Conservation (phyloP, 148 eudicot genomes). For the Camellia sinensis region DNA sequence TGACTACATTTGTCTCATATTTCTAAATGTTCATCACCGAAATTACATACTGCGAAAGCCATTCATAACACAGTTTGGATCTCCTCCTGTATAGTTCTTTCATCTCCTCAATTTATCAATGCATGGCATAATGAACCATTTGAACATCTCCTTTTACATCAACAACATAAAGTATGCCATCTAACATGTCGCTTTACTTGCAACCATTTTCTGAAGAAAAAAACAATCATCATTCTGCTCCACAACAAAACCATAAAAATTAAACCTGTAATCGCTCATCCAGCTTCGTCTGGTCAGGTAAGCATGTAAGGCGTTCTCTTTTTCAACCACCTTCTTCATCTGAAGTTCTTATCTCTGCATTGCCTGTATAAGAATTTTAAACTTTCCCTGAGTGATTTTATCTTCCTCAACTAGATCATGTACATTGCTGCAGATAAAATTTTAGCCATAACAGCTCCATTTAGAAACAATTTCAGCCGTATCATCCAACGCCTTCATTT, state of each 20-base stretch:
- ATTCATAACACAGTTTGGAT: neutral
- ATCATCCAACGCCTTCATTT: constrained; percentile 21
- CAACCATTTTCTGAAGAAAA: too few relatives aligned
- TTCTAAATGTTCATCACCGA: neutral
- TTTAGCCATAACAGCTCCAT: constrained; percentile 15
- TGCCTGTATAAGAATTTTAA: neutral
- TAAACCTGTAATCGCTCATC: too few relatives aligned
- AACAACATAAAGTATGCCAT: neutral
- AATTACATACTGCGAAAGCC: neutral
- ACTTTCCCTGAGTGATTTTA: neutral
- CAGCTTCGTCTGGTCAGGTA: too few relatives aligned
- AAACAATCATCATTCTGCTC: too few relatives aligned
- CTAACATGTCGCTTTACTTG: neutral
- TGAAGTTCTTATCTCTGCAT: neutral
- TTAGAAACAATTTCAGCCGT: constrained; percentile 1
- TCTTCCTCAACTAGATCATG: neutral
- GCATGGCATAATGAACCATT: neutral
- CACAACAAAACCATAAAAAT: too few relatives aligned
- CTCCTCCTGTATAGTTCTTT: neutral
- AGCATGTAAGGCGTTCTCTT: too few relatives aligned
- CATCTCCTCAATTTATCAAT: neutral
- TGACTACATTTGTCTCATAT: too few relatives aligned
- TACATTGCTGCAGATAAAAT: neutral
- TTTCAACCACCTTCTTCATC: neutral
- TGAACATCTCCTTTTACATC: neutral